Percentiles rank a stretch among this genome's conserved stretches.
Evolutionary conservation across 306 rosid genomes (phyloP).

Genomic region (Geum urbanum): DNA sequence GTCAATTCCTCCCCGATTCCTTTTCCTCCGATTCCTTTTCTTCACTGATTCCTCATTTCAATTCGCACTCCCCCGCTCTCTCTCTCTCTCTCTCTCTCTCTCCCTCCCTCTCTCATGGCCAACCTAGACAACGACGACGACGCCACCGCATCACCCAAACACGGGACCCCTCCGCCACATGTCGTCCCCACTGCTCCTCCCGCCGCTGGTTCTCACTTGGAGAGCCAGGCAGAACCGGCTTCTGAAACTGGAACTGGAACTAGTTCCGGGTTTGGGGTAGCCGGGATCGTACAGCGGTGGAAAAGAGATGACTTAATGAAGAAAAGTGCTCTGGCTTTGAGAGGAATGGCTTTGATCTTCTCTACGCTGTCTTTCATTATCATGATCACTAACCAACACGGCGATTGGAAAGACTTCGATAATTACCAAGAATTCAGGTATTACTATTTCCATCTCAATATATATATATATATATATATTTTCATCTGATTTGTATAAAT

Average conservation of each 20-base stretch:
- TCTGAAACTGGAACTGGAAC: background rate
- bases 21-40: background rate
- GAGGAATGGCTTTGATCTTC: conserved; percentile 53
- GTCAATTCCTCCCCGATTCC: background rate
- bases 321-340: conserved; percentile 46
- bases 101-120: conserved; percentile 14
- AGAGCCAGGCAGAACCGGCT: conserved; percentile 12
- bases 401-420: conserved; percentile 52
- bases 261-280: conserved; percentile 10
- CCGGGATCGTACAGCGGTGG: conserved; percentile 49
- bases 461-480: no score
- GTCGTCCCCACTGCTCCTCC: conserved; percentile 15
- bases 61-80: background rate
- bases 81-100: no score
- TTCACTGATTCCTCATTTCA: no score
- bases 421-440: conserved; percentile 62
- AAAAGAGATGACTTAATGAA: conserved; percentile 58
- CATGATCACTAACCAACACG: conserved; percentile 69
- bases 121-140: conserved; percentile 6
- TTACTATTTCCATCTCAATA: background rate
- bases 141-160: conserved; percentile 16
- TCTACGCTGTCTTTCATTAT: conserved; percentile 50
- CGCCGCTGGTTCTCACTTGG: conserved; percentile 1
- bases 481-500: background rate
- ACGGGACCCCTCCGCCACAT: conserved; percentile 22